A percentile compares a stretch with the other conserved stretches of the same genome.
Conservation (phyloP, 1,139 yeast genomes). For the Hansenula lynferdii region DNA sequence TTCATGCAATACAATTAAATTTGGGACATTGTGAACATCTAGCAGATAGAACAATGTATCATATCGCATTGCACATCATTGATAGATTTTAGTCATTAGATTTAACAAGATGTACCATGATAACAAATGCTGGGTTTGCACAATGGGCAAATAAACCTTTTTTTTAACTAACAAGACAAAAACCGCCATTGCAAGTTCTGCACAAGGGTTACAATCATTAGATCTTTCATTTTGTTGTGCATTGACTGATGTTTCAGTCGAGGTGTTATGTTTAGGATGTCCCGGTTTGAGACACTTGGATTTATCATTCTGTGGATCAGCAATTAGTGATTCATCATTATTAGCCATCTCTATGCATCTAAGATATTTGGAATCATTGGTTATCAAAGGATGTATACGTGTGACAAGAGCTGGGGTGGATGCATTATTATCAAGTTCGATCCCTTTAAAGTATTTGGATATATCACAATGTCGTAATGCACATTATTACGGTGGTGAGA, state of each 20-base stretch:
- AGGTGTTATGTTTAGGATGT: slow-evolving; percentile 61
- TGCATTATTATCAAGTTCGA: slow-evolving; percentile 52
- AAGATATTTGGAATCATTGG: slow-evolving; percentile 40
- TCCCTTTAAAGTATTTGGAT: slow-evolving; percentile 49
- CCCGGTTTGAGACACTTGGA: slow-evolving; percentile 49
- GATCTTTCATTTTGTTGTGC: slow-evolving; percentile 75
- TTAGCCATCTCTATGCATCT: slow-evolving; percentile 57
- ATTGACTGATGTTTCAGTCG: slow-evolving; percentile 62
- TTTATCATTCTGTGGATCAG: slow-evolving; percentile 72
- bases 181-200: slow-evolving; percentile 55
- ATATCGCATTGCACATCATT: slow-evolving; percentile 54
- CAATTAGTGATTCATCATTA: slow-evolving; percentile 68
- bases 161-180: slow-evolving; percentile 64
- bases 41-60: slow-evolving; percentile 63
- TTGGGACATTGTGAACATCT: slow-evolving; percentile 72
- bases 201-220: slow-evolving; percentile 49
- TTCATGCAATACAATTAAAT: too few species aligned
- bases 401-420: slow-evolving; percentile 76
- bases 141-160: slow-evolving; percentile 57
- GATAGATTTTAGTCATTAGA: slow-evolving; percentile 52
- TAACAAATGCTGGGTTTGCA: slow-evolving; percentile 69
- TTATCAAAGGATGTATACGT: slow-evolving; percentile 64
- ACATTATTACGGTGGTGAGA: slow-evolving; percentile 48
- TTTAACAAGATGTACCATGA: slow-evolving; percentile 70
- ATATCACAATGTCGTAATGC: slow-evolving; percentile 69